These are phyloP conservation scores for Candida anutae DNA, from an alignment of 1,139 yeast genomes.

Conservation along the genomic window DNA sequence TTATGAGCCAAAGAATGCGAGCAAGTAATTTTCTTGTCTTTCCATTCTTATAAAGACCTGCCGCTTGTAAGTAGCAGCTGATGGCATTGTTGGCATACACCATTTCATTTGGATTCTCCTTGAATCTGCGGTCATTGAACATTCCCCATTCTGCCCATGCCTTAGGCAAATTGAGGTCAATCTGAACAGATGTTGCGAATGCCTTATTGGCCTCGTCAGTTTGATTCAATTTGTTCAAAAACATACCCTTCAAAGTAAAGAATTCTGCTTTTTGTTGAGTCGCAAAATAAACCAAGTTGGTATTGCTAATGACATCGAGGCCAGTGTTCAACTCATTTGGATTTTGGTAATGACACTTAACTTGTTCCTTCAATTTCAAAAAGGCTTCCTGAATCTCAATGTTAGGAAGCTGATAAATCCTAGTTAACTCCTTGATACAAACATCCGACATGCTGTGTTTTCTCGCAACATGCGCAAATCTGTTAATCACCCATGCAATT, in stretches of 20 bases:
- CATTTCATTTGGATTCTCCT: slow-evolving; percentile 77
- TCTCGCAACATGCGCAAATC: slow-evolving; percentile 97
- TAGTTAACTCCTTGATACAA: slow-evolving; percentile 84
- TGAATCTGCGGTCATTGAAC: slow-evolving; percentile 83
- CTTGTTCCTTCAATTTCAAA: slow-evolving; percentile 90
- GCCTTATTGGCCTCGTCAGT: slow-evolving; percentile 96
- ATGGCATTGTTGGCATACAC: slow-evolving; percentile 89
- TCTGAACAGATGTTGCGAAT: slow-evolving; percentile 94
- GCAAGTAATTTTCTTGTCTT: slow-evolving; percentile 85
- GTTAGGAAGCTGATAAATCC: slow-evolving; percentile 92
- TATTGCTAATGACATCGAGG: slow-evolving; percentile 90
- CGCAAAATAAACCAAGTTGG: slow-evolving; percentile 91
- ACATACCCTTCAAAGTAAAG: slow-evolving; percentile 96
- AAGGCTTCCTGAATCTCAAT: slow-evolving; percentile 98
- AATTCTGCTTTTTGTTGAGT: slow-evolving; percentile 98
- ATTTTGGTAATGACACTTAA: slow-evolving; percentile 93
- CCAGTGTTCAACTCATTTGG: slow-evolving; percentile 85
- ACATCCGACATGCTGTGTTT: slow-evolving; percentile 97
- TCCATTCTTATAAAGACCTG: slow-evolving; percentile 89
- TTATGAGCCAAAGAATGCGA: slow-evolving; percentile 86
- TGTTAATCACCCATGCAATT: slow-evolving; percentile 96
- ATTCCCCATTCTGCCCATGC: slow-evolving; percentile 99
- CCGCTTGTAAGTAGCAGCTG: slow-evolving; percentile 94
- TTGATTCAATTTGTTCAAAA: slow-evolving; percentile 80
- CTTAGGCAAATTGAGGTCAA: slow-evolving; percentile 86